Percentiles rank a stretch among this genome's conserved stretches.
Evolutionary conservation across 2,329 filamentous ascomycete species (phyloP).

Genomic region (Emmonsiellopsis sp.): DNA sequence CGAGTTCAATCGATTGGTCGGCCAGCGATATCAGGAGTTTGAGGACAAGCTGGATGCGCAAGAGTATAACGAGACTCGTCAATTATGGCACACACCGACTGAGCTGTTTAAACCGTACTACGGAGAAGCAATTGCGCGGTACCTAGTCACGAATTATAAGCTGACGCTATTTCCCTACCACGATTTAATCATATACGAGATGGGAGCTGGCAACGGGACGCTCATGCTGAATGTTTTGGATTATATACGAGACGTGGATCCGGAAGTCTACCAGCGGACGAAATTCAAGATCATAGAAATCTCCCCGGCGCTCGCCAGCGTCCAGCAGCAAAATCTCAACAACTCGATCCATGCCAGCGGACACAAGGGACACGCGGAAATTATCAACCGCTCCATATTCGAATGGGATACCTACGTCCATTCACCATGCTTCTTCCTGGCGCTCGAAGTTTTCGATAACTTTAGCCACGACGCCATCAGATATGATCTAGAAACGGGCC

Average conservation of each 20-base stretch:
- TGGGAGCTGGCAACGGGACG: constrained; percentile 94
- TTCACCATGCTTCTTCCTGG: constrained; percentile 92
- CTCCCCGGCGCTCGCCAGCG: constrained; percentile 64
- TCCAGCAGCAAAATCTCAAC: constrained; percentile 66
- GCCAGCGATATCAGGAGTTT: constrained; percentile 76
- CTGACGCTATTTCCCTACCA: constrained; percentile 90
- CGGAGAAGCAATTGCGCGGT: constrained; percentile 92
- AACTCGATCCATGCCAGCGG: constrained; percentile 59
- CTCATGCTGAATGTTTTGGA: constrained; percentile 97
- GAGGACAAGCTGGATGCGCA: constrained; percentile 76
- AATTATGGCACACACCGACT: constrained; percentile 97
- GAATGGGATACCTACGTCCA: constrained; percentile 86
- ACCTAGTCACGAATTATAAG: constrained; percentile 92
- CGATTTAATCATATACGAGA: constrained; percentile 96
- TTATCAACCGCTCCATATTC: constrained; percentile 91
- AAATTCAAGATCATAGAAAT: constrained; percentile 96
- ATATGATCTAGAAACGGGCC: constrained; percentile 73
- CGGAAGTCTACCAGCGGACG: constrained; percentile 87
- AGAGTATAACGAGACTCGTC: constrained; percentile 64
- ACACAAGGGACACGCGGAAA: constrained; percentile 79
- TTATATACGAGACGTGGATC: constrained; percentile 82
- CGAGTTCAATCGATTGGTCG: constrained; percentile 69
- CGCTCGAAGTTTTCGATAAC: constrained; percentile 97
- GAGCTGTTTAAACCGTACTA: constrained; percentile 96
- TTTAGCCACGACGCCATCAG: constrained; percentile 92